phyloP scores from a whole-genome alignment of 2,329 filamentous ascomycete species.

The Hypoxylon rubiginosum region DNA sequence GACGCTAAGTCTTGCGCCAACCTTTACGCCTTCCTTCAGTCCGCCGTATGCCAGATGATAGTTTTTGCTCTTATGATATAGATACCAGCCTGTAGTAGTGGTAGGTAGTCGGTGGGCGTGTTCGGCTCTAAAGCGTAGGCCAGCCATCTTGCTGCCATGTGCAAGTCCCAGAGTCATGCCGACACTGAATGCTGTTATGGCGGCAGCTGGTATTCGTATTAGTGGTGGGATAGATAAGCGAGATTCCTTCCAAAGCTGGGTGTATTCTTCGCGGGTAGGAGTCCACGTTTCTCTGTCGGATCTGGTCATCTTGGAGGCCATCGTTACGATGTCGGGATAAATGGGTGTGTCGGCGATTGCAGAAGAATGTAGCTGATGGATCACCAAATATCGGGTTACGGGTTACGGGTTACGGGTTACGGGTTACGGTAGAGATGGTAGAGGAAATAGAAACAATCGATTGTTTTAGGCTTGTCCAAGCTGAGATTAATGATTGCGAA shows the following conservation, averaged over 20 bases:
- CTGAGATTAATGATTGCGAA: too few species aligned
- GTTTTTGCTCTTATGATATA: constrained; percentile 99
- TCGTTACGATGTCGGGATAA: constrained; percentile 1
- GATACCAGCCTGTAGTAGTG: constrained; percentile 88
- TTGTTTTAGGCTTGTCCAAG: not conserved
- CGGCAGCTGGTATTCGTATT: constrained; percentile 75
- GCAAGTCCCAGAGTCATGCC: constrained; percentile 79
- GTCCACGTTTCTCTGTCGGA: constrained; percentile 30
- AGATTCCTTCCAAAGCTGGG: constrained; percentile 56
- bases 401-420: too few species aligned
- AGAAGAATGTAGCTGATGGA: not conserved
- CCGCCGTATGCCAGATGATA: constrained; percentile 86
- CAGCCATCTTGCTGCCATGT: constrained; percentile 79
- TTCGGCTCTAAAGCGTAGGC: constrained; percentile 91
- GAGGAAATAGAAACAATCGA: not conserved
- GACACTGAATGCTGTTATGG: constrained; percentile 73
- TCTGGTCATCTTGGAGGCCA: constrained; percentile 36
- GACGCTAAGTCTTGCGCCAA: constrained; percentile 77
- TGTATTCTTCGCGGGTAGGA: constrained; percentile 50
- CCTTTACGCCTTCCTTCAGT: constrained; percentile 80
- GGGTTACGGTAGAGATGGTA: too few species aligned
- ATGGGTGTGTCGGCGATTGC: not conserved
- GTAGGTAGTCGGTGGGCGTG: constrained; percentile 94
- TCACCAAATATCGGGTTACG: not conserved
- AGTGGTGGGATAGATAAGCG: constrained; percentile 74